Evolutionary conservation across 2,329 filamentous ascomycete genomes (phyloP).

Genomic region (Aureobasidium sp.): DNA sequence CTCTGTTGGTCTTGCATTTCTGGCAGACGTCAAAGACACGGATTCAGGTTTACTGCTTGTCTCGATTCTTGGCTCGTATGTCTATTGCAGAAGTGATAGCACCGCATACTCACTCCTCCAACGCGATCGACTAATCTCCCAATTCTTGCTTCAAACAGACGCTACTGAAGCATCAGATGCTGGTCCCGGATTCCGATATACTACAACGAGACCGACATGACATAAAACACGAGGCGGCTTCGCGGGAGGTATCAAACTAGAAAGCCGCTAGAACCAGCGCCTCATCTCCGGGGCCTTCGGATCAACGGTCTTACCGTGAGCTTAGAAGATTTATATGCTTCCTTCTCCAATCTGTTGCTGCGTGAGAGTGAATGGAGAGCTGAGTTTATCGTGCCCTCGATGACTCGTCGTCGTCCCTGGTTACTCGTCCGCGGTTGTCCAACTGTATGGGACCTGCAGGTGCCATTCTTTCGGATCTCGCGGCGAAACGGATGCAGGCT

Average conservation of each 20-base stretch:
- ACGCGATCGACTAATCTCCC: conserved; percentile 5
- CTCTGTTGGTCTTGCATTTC: not conserved
- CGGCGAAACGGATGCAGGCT: conserved; percentile 8
- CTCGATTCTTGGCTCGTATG: not conserved
- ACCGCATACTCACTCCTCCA: not conserved
- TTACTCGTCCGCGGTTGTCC: not conserved
- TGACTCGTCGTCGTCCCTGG: conserved; percentile 5
- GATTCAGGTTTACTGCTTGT: not conserved
- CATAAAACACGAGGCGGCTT: conserved; percentile 10
- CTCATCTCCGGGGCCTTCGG: conserved; percentile 9
- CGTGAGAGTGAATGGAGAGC: not conserved
- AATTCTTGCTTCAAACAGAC: conserved; percentile 1
- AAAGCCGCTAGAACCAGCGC: conserved; percentile 11
- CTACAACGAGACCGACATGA: conserved; percentile 2
- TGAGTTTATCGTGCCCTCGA: not conserved
- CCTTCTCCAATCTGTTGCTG: not conserved
- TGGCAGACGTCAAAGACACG: conserved; percentile 5
- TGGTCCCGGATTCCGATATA: conserved; percentile 3
- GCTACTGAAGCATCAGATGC: conserved; percentile 8
- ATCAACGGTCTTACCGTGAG: conserved; percentile 2
- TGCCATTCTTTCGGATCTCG: not conserved
- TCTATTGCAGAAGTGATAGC: not conserved
- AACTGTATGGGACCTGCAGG: conserved; percentile 1
- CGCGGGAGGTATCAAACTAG: conserved; percentile 10
- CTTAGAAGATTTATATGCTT: conserved; percentile 5